A percentile compares a stretch with the other conserved stretches of the same genome.
Evolutionary conservation across 164 flowering plant species (phyloP).

Genomic region (Piper betle): DNA sequence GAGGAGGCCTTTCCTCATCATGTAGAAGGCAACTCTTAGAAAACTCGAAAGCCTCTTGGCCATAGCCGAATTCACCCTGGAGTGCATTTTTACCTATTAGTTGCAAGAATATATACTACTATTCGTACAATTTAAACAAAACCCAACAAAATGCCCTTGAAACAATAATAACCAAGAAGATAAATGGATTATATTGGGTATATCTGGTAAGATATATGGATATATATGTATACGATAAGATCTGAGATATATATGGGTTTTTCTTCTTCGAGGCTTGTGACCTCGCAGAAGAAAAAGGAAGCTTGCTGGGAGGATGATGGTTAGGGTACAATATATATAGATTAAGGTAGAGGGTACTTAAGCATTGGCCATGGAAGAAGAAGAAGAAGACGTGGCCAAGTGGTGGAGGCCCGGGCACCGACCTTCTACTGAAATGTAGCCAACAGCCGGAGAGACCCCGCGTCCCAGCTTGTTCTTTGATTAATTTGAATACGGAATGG

Average conservation of each 20-base stretch:
- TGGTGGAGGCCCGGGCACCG: conserved; percentile 9
- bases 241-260: background rate
- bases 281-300: conserved; percentile 22
- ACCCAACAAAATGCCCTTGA: no score
- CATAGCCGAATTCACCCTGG: conserved; percentile 14
- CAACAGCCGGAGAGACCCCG: conserved; percentile 2
- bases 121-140: no score
- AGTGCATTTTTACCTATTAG: conserved; percentile 20
- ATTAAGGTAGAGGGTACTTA: conserved; percentile 4
- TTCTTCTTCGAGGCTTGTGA: conserved; percentile 20
- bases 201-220: background rate
- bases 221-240: background rate
- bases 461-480: background rate
- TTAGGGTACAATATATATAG: background rate
- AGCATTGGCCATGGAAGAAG: background rate
- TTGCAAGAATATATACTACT: no score
- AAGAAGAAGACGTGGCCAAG: conserved; percentile 1
- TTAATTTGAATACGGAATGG: no score
- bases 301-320: background rate
- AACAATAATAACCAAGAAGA: background rate
- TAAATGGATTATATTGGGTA: background rate
- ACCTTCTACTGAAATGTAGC: conserved; percentile 5
- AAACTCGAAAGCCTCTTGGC: conserved; percentile 41
- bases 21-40: conserved; percentile 29
- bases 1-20: conserved; percentile 38